Conservation (phyloP, 2,329 filamentous ascomycete genomes). For the Trichoderma asperellum region DNA sequence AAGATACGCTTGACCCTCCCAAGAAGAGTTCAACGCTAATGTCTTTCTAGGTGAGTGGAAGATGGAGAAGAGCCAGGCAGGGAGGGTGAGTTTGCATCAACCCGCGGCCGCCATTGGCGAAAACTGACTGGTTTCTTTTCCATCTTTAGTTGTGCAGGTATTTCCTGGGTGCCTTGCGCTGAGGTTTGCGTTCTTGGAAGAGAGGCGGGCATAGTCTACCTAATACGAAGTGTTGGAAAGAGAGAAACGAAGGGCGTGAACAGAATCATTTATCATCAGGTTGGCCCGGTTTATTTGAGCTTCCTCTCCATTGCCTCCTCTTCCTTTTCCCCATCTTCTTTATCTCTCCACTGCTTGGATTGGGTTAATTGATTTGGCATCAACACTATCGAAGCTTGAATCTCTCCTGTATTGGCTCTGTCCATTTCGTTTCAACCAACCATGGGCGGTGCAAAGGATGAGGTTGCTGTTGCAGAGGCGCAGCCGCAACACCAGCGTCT, state of each 20-base stretch:
- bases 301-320: neutral
- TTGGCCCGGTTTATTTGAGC: slow-evolving; percentile 2
- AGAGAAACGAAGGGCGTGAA: too few relatives aligned
- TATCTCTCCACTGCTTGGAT: neutral
- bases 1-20: slow-evolving; percentile 24
- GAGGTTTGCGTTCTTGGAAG: neutral
- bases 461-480: slow-evolving; percentile 9
- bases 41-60: neutral
- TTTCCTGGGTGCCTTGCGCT: neutral
- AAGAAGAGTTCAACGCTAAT: neutral
- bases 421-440: neutral
- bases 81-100: neutral
- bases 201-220: neutral
- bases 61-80: neutral
- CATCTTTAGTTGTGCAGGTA: neutral
- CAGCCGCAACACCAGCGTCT: slow-evolving; percentile 24
- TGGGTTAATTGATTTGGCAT: neutral
- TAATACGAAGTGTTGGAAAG: neutral
- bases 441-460: slow-evolving; percentile 14
- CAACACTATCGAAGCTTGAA: neutral
- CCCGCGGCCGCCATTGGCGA: neutral
- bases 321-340: neutral
- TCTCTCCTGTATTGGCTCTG: neutral
- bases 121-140: neutral
- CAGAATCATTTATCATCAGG: neutral